Conservation (phyloP, 805 yeast genomes). For the Candida alai region DNA sequence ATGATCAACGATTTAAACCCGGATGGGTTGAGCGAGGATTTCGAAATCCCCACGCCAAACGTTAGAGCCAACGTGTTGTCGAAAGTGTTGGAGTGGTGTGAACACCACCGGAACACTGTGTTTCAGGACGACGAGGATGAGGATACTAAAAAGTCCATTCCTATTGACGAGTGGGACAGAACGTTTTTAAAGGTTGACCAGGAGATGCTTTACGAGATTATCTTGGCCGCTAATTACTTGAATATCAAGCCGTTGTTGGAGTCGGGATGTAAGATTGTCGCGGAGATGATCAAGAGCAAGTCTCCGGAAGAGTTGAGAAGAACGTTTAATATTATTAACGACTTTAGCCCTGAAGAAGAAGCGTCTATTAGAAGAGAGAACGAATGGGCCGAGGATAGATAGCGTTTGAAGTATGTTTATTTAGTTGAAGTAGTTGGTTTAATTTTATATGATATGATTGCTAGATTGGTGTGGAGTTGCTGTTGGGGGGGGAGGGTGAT, state of each 20-base stretch:
- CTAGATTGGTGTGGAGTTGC: too few relatives aligned
- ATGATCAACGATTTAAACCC: conserved; percentile 70
- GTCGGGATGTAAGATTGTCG: conserved; percentile 77
- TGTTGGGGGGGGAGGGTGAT: too few relatives aligned
- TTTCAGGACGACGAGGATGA: conserved; percentile 79
- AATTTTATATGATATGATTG: too few relatives aligned
- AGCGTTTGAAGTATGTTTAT: conserved; percentile 8
- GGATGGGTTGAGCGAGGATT: conserved; percentile 62
- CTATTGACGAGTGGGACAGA: conserved; percentile 94
- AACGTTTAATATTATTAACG: conserved; percentile 76
- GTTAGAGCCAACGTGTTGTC: conserved; percentile 83
- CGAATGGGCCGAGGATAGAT: conserved; percentile 89
- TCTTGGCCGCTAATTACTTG: conserved; percentile 75
- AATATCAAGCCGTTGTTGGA: conserved; percentile 72
- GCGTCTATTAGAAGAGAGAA: conserved; percentile 84
- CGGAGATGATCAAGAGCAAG: conserved; percentile 79
- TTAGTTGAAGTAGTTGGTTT: too few relatives aligned
- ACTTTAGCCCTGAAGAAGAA: conserved; percentile 83
- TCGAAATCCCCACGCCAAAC: conserved; percentile 85
- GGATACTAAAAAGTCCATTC: conserved; percentile 82
- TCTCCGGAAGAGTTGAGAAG: conserved; percentile 78
- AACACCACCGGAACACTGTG: conserved; percentile 79
- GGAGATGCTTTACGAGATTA: conserved; percentile 79
- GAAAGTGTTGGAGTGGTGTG: conserved; percentile 95
- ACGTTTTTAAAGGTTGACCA: conserved; percentile 92